Evolutionary conservation across 345 rosid species (phyloP).

Genomic region (Melastoma malabathricum): DNA sequence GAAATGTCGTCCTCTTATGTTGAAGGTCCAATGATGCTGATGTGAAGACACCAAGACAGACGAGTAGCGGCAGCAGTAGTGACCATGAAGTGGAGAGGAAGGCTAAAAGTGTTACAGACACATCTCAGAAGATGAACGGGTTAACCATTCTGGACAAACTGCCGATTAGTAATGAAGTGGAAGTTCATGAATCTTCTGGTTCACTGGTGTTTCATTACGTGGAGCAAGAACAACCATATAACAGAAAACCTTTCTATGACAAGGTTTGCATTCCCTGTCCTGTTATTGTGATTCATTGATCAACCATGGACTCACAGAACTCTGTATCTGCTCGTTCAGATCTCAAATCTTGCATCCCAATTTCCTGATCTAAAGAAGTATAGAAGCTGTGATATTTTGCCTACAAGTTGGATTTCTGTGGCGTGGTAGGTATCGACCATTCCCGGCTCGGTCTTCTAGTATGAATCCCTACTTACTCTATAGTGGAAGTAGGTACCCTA

Average conservation of each 20-base stretch:
- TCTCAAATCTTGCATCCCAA: constrained; percentile 33
- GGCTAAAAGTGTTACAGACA: constrained; percentile 13
- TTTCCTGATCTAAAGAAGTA: constrained; percentile 50
- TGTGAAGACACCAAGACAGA: constrained; percentile 27
- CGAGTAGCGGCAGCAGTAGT: constrained; percentile 20
- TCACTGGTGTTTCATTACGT: constrained; percentile 33
- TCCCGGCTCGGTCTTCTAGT: constrained; percentile 1
- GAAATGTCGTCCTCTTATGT: background rate
- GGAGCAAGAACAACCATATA: constrained; percentile 46
- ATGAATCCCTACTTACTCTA: constrained; percentile 5
- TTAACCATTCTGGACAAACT: constrained; percentile 17
- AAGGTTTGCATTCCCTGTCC: constrained; percentile 17
- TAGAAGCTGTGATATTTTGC: constrained; percentile 64
- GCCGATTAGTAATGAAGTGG: constrained; percentile 20
- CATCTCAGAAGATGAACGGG: constrained; percentile 21
- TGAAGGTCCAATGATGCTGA: constrained; percentile 19
- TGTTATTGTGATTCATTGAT: background rate
- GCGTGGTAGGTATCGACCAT: constrained; percentile 43
- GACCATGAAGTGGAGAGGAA: constrained; percentile 20
- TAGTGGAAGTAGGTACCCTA: constrained; percentile 57
- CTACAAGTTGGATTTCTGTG: constrained; percentile 73
- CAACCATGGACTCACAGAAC: constrained; percentile 7
- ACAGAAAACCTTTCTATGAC: constrained; percentile 41
- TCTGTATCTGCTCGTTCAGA: constrained; percentile 17
- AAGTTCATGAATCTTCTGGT: constrained; percentile 17